A percentile compares a stretch with the other conserved stretches of the same genome.
These are phyloP conservation scores for Ilyonectria sp. DNA, from an alignment of 2,329 filamentous ascomycete genomes.

Conservation along the genomic window DNA sequence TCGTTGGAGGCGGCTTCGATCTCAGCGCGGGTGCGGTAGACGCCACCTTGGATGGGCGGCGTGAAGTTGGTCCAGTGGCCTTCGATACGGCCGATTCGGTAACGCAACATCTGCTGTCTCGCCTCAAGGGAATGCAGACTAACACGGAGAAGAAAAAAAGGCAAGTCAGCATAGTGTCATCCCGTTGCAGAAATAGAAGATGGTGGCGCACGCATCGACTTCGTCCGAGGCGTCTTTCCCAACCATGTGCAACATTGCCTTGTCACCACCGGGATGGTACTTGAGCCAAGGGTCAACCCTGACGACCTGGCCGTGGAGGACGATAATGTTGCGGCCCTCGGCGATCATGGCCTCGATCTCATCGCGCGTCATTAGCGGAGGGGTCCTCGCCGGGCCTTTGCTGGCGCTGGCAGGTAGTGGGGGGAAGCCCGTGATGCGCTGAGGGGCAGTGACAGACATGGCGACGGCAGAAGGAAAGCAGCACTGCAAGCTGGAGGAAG, in stretches of 20 bases:
- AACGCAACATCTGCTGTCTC: slow-evolving; percentile 81
- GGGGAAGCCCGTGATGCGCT: slow-evolving; percentile 43
- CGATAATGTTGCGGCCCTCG: slow-evolving; percentile 83
- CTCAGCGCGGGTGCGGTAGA: slow-evolving; percentile 70
- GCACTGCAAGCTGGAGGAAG: not conserved
- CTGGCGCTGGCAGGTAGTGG: slow-evolving; percentile 30
- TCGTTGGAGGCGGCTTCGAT: slow-evolving; percentile 47
- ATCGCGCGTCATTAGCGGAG: slow-evolving; percentile 57
- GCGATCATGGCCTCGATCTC: slow-evolving; percentile 83
- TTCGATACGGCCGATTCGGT: slow-evolving; percentile 86
- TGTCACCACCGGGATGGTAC: slow-evolving; percentile 93
- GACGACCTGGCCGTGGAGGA: slow-evolving; percentile 85
- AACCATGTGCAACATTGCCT: slow-evolving; percentile 93
- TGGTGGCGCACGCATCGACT: slow-evolving; percentile 80
- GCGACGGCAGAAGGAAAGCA: not conserved
- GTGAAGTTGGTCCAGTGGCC: slow-evolving; percentile 89
- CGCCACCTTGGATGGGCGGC: slow-evolving; percentile 92
- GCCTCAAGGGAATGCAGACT: slow-evolving; percentile 89
- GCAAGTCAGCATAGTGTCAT: slow-evolving; percentile 28
- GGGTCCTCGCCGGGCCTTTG: slow-evolving; percentile 41
- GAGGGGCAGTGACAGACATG: slow-evolving; percentile 23
- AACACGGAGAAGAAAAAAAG: slow-evolving; percentile 11
- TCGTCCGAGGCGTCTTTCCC: slow-evolving; percentile 96
- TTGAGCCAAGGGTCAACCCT: slow-evolving; percentile 91
- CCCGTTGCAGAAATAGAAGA: not conserved